Percentiles rank a stretch among this genome's conserved stretches.
Conservation (phyloP, 2,329 filamentous ascomycete genomes). For the Botrytis cinerea region DNA sequence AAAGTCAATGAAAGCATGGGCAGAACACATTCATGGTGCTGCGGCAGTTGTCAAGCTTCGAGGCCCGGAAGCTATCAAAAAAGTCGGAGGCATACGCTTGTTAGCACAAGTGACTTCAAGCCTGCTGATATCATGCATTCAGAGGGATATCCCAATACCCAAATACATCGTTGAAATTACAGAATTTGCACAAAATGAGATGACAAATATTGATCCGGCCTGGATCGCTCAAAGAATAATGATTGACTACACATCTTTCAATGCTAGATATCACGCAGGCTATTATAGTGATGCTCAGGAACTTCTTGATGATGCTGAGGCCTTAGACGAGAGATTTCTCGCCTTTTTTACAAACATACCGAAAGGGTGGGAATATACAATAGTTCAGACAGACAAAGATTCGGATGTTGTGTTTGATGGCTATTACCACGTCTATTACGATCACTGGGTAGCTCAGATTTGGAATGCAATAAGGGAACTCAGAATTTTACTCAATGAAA, state of each 20-base stretch:
- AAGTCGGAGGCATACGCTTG: constrained; percentile 51
- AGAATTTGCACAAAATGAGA: constrained; percentile 44
- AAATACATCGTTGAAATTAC: constrained; percentile 50
- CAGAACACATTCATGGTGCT: constrained; percentile 56
- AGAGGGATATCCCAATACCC: constrained; percentile 52
- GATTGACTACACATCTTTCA: constrained; percentile 33
- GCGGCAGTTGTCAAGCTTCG: constrained; percentile 53
- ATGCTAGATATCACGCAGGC: constrained; percentile 22
- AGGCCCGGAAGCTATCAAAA: constrained; percentile 50
- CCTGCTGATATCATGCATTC: constrained; percentile 55
- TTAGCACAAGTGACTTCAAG: constrained; percentile 56
- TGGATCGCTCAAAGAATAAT: constrained; percentile 50
- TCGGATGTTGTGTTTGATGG: constrained; percentile 37
- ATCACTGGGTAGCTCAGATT: constrained; percentile 37
- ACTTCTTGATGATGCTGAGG: constrained; percentile 32
- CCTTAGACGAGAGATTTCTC: constrained; percentile 34
- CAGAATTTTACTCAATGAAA: constrained; percentile 36
- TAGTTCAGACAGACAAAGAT: constrained; percentile 32
- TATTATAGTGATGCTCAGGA: not conserved
- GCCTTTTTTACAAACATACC: constrained; percentile 27
- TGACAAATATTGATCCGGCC: constrained; percentile 45
- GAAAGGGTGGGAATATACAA: constrained; percentile 32
- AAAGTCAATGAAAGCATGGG: constrained; percentile 53
- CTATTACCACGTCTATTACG: constrained; percentile 36
- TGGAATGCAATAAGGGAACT: constrained; percentile 37